phyloP scores from a whole-genome alignment of 78 protist genomes.

The Thecamonas trahens region DNA sequence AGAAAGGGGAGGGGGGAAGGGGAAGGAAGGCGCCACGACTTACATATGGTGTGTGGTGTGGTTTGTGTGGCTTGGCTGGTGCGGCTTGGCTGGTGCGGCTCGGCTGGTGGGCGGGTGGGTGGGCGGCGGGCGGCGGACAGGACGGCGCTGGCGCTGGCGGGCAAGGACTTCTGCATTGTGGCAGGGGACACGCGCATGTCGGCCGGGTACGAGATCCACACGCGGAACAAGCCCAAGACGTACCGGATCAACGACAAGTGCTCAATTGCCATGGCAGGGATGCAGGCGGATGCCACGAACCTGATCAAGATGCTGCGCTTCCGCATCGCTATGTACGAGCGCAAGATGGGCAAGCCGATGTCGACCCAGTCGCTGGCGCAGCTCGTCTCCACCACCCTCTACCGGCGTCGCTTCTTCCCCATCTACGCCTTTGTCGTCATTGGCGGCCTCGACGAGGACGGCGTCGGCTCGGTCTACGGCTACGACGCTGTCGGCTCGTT shows the following conservation, averaged over 20 bases:
- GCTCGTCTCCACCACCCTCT: slow-evolving; percentile 86
- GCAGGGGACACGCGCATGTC: slow-evolving; percentile 98
- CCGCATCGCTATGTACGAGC: slow-evolving; percentile 11
- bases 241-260: slow-evolving; percentile 29
- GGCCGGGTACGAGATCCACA: slow-evolving; percentile 75
- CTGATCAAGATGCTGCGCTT: not conserved
- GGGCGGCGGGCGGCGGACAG: too few species aligned
- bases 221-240: slow-evolving; percentile 76
- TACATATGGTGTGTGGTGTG: too few species aligned
- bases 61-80: too few species aligned
- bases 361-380: slow-evolving; percentile 78
- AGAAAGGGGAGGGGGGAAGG: too few species aligned
- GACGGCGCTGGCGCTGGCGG: slow-evolving; percentile 85
- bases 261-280: not conserved
- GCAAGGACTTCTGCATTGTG: slow-evolving; percentile 85
- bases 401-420: slow-evolving; percentile 95
- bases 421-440: slow-evolving; percentile 88
- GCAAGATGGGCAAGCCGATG: slow-evolving; percentile 66
- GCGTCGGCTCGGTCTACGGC: slow-evolving; percentile 74
- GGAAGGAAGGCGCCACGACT: too few species aligned
- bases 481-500: slow-evolving; percentile 95
- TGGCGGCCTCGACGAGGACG: slow-evolving; percentile 81
- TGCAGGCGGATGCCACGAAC: not conserved
- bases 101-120: too few species aligned
- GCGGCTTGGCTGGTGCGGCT: too few species aligned